Percentiles rank a stretch among this genome's conserved stretches.
Conservation (phyloP, 768 basidiomycete species). For the Leccinum sublutescens region DNA sequence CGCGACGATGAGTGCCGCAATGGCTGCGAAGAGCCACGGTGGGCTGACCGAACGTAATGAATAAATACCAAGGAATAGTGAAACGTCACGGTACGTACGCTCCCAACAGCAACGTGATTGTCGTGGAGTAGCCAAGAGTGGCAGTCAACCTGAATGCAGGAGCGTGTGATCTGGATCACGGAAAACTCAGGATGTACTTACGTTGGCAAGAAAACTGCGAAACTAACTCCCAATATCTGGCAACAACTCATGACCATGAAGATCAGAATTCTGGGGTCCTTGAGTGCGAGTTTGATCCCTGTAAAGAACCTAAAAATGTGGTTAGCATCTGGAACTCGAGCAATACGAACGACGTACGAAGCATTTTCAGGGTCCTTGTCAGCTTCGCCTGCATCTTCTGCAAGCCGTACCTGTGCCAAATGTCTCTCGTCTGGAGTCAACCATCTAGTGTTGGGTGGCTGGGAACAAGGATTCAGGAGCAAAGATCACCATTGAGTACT, state of each 20-base stretch:
- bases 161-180: not conserved
- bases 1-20: conserved; percentile 50
- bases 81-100: conserved; percentile 41
- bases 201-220: conserved; percentile 61
- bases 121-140: conserved; percentile 64
- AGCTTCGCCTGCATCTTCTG: conserved; percentile 68
- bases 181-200: conserved; percentile 18
- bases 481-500: not conserved
- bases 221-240: conserved; percentile 57
- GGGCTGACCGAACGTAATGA: conserved; percentile 38
- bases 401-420: conserved; percentile 63
- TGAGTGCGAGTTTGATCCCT: conserved; percentile 48
- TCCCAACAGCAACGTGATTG: conserved; percentile 55
- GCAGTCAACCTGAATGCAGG: conserved; percentile 44
- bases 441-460: conserved; percentile 67
- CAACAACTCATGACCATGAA: conserved; percentile 55
- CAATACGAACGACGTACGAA: conserved; percentile 42
- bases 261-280: conserved; percentile 51
- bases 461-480: not conserved
- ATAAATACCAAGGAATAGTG: not conserved
- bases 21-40: conserved; percentile 57
- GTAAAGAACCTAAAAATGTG: conserved; percentile 14
- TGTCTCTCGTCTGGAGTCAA: conserved; percentile 47
- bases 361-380: conserved; percentile 55
- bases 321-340: not conserved